Percentiles rank a stretch among this genome's conserved stretches.
Conservation (phyloP, 1,284 basidiomycete species). For the Fistulinella cinereoalba region DNA sequence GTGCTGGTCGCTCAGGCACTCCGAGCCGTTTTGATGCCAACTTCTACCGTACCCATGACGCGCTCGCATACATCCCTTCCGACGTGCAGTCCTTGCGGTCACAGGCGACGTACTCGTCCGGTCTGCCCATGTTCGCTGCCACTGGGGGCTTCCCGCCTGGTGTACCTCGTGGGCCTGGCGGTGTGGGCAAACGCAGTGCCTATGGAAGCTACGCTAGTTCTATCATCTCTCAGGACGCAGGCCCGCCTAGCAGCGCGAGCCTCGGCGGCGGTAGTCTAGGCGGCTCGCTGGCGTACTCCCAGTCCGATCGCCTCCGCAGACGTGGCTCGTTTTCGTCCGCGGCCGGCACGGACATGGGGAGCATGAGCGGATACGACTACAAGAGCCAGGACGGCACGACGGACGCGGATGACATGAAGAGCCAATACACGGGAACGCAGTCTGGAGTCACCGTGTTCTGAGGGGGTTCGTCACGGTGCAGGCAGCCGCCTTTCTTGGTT, state of each 20-base stretch:
- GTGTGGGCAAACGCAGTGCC: constrained; percentile 60
- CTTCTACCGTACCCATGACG: constrained; percentile 95
- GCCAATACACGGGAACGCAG: constrained; percentile 79
- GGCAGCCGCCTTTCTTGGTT: constrained; percentile 6
- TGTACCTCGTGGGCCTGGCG: constrained; percentile 53
- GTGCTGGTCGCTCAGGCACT: constrained; percentile 62
- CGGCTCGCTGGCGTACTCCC: constrained; percentile 69
- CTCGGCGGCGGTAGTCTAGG: constrained; percentile 45
- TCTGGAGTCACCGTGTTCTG: constrained; percentile 81
- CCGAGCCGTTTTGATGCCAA: constrained; percentile 90
- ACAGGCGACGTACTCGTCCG: constrained; percentile 90
- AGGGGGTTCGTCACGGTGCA: constrained; percentile 6
- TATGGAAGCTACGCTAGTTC: constrained; percentile 88
- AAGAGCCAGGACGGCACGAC: constrained; percentile 79
- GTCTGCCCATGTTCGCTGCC: constrained; percentile 79
- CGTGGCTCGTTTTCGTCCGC: constrained; percentile 74
- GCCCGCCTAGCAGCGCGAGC: constrained; percentile 50
- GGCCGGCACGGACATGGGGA: constrained; percentile 72
- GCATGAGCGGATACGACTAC: constrained; percentile 77
- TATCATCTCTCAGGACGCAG: constrained; percentile 86
- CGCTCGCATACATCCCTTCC: constrained; percentile 91
- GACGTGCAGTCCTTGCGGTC: constrained; percentile 93
- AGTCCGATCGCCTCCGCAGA: constrained; percentile 68
- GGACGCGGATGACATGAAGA: constrained; percentile 80
- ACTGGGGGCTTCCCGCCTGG: constrained; percentile 67